Conservation (phyloP, 2,329 filamentous ascomycete species). For the Gyromitra esculenta region DNA sequence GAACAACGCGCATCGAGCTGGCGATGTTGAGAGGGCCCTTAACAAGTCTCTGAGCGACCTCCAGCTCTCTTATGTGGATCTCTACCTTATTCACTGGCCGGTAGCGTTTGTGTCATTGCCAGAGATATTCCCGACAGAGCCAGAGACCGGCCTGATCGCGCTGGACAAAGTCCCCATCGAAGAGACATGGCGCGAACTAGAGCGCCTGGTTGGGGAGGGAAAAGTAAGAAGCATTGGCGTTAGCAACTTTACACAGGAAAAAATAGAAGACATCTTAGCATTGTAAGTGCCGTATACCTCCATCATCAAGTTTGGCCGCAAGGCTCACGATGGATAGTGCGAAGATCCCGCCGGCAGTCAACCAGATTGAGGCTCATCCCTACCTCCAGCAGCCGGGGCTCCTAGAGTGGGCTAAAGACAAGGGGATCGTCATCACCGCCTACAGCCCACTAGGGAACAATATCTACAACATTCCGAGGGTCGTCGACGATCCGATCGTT, state of each 20-base stretch:
- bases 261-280: conserved; percentile 73
- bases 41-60: conserved; percentile 60
- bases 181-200: conserved; percentile 64
- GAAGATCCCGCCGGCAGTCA: conserved; percentile 62
- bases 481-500: conserved; percentile 69
- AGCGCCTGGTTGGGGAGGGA: neutral
- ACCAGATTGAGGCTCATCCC: conserved; percentile 66
- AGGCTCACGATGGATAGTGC: conserved; percentile 61
- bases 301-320: conserved; percentile 61
- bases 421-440: conserved; percentile 68
- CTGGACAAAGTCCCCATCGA: conserved; percentile 61
- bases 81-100: conserved; percentile 62
- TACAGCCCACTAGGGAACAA: conserved; percentile 72
- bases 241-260: conserved; percentile 61
- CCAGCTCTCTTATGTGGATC: conserved; percentile 61
- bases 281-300: conserved; percentile 68
- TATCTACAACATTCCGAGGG: conserved; percentile 74
- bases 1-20: conserved; percentile 61
- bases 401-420: conserved; percentile 67
- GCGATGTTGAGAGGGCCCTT: conserved; percentile 59
- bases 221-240: conserved; percentile 65
- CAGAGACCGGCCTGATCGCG: conserved; percentile 61
- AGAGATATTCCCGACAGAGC: conserved; percentile 62
- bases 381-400: conserved; percentile 72
- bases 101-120: conserved; percentile 66